A percentile compares a stretch with the other conserved stretches of the same genome.
Evolutionary conservation across 2,329 filamentous ascomycete genomes (phyloP).

Genomic region (Sclerotiophoma versabilis): DNA sequence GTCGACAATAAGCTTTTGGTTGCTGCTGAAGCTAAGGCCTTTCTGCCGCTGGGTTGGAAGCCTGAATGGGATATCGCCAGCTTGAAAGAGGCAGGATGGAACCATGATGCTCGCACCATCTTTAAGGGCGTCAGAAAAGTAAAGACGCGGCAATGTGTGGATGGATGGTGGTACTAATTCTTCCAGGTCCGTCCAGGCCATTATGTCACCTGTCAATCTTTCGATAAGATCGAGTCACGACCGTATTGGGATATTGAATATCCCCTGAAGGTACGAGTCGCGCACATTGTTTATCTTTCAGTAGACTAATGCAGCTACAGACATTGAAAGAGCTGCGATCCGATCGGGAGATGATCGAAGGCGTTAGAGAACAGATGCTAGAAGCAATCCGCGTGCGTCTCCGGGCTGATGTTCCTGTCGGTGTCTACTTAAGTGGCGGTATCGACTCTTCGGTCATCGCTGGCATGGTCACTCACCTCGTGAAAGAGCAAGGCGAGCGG

Average conservation of each 20-base stretch:
- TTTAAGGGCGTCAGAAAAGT: constrained; percentile 58
- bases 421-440: constrained; percentile 64
- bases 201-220: constrained; percentile 32
- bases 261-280: constrained; percentile 51
- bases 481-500: constrained; percentile 54
- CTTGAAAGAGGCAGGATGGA: constrained; percentile 54
- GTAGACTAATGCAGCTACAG: constrained; percentile 13
- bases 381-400: constrained; percentile 61
- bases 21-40: constrained; percentile 62
- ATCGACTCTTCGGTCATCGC: constrained; percentile 65
- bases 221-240: constrained; percentile 48
- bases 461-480: constrained; percentile 62
- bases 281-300: no score
- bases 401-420: constrained; percentile 64
- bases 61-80: constrained; percentile 60
- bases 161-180: constrained; percentile 13
- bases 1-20: constrained; percentile 53
- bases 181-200: constrained; percentile 48
- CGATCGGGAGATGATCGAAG: constrained; percentile 59
- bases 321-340: constrained; percentile 53
- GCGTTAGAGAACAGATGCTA: constrained; percentile 58
- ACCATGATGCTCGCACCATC: constrained; percentile 55
- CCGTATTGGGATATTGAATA: constrained; percentile 63
- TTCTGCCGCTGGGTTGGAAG: constrained; percentile 58
- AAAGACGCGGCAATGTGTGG: constrained; percentile 1